Evolutionary conservation across 1,284 basidiomycete species (phyloP).

Genomic region (Rhodotorula glutinis): DNA sequence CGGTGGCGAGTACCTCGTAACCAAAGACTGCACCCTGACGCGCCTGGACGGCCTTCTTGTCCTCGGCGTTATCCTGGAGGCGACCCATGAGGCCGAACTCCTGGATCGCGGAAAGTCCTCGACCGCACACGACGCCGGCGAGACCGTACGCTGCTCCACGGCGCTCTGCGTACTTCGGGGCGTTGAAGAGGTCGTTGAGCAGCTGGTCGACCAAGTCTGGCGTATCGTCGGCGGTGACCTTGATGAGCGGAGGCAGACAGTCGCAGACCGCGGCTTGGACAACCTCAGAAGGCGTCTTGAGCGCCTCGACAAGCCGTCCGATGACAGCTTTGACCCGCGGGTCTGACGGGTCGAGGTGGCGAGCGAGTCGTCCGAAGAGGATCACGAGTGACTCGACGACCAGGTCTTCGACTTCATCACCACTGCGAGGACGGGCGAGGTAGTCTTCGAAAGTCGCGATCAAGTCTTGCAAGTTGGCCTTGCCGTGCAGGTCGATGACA

Average conservation of each 20-base stretch:
- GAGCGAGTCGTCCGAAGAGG: slow-evolving; percentile 86
- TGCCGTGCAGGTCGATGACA: slow-evolving; percentile 81
- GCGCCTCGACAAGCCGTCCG: slow-evolving; percentile 81
- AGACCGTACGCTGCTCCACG: slow-evolving; percentile 95
- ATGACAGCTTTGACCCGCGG: slow-evolving; percentile 77
- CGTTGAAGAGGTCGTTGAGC: slow-evolving; percentile 70
- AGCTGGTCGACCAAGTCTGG: slow-evolving; percentile 71
- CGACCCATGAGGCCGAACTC: slow-evolving; percentile 75
- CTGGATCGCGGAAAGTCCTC: slow-evolving; percentile 80
- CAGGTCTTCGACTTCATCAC: slow-evolving; percentile 72
- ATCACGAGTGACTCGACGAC: slow-evolving; percentile 95
- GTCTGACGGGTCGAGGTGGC: slow-evolving; percentile 77
- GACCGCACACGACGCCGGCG: slow-evolving; percentile 86
- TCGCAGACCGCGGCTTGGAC: slow-evolving; percentile 97
- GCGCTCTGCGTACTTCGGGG: slow-evolving; percentile 82
- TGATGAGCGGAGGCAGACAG: slow-evolving; percentile 76
- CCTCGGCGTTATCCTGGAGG: slow-evolving; percentile 73
- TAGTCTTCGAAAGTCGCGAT: slow-evolving; percentile 82
- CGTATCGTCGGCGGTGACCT: slow-evolving; percentile 58
- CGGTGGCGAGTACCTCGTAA: slow-evolving; percentile 83
- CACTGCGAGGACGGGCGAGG: slow-evolving; percentile 61
- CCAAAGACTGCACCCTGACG: slow-evolving; percentile 94
- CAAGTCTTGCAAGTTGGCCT: slow-evolving; percentile 66
- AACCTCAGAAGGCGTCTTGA: slow-evolving; percentile 92
- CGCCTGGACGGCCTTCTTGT: slow-evolving; percentile 81